Percentiles rank a stretch among this genome's conserved stretches.
phyloP scores from a whole-genome alignment of 1,139 yeast species.

The Kluyveromyces sp. region DNA sequence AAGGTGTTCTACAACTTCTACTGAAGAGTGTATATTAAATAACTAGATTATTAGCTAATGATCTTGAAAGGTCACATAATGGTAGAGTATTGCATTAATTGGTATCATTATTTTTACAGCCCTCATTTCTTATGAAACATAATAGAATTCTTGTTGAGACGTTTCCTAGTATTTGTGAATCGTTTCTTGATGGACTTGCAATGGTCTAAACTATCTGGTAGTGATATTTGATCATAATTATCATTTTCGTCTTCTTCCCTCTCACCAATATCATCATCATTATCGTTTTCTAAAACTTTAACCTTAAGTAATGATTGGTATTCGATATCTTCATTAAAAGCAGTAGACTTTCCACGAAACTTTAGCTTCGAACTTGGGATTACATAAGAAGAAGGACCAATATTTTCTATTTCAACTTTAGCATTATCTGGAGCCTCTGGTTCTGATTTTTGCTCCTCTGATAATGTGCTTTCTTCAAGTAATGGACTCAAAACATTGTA shows the following conservation, averaged over 20 bases:
- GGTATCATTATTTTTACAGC: too few species aligned
- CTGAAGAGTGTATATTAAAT: too few species aligned
- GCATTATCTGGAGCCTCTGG: background rate
- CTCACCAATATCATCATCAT: background rate
- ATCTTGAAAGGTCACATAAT: too few species aligned
- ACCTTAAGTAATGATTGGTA: constrained; percentile 1
- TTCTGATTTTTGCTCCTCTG: background rate
- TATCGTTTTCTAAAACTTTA: background rate
- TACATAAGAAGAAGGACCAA: background rate
- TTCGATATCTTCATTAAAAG: constrained; percentile 5
- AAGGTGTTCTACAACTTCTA: too few species aligned
- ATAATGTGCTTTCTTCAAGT: background rate
- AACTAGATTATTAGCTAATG: too few species aligned
- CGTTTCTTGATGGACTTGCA: constrained; percentile 6
- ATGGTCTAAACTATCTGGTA: constrained; percentile 8
- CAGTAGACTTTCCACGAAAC: constrained; percentile 3
- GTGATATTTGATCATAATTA: constrained; percentile 1
- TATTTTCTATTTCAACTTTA: background rate
- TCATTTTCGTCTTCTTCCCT: too few species aligned
- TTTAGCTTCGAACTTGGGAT: constrained; percentile 5
- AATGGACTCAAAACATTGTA: background rate
- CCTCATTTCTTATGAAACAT: background rate
- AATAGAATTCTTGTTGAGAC: constrained; percentile 1
- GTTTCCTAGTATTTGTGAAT: background rate
- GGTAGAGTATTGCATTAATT: too few species aligned